phyloP scores from a whole-genome alignment of 345 rosid genomes.

The Eucalyptus polybractea region DNA sequence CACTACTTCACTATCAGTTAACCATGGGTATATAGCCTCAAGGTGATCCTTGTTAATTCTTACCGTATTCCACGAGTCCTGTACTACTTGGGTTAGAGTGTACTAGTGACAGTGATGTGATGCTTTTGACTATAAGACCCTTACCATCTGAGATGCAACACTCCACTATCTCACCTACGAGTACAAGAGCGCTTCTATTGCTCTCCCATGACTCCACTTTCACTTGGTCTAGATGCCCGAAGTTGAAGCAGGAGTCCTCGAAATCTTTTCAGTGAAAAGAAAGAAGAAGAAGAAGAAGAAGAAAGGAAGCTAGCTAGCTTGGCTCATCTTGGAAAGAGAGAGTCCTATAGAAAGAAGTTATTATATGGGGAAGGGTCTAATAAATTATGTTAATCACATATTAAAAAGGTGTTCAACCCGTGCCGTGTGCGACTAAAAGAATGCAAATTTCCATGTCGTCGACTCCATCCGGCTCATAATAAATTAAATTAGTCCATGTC shows the following conservation, averaged over 20 bases:
- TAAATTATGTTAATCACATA: neutral
- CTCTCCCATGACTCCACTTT: neutral
- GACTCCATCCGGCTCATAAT: too few relatives aligned
- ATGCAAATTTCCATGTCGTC: neutral
- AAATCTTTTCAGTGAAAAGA: neutral
- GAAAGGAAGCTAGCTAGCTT: neutral
- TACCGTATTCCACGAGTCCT: neutral
- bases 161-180: neutral
- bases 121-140: neutral
- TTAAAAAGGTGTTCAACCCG: neutral
- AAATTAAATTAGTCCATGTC: too few relatives aligned
- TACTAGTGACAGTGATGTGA: neutral
- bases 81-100: neutral
- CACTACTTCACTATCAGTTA: neutral
- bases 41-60: neutral
- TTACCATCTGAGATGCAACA: neutral
- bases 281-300: too few relatives aligned
- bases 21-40: neutral
- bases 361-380: neutral
- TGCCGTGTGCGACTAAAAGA: neutral
- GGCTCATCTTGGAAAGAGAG: neutral
- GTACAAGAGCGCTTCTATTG: neutral
- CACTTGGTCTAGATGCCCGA: neutral
- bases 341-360: neutral
- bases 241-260: neutral